Evolutionary conservation across 768 basidiomycete genomes (phyloP).

Genomic region (Hericium erinaceus): DNA sequence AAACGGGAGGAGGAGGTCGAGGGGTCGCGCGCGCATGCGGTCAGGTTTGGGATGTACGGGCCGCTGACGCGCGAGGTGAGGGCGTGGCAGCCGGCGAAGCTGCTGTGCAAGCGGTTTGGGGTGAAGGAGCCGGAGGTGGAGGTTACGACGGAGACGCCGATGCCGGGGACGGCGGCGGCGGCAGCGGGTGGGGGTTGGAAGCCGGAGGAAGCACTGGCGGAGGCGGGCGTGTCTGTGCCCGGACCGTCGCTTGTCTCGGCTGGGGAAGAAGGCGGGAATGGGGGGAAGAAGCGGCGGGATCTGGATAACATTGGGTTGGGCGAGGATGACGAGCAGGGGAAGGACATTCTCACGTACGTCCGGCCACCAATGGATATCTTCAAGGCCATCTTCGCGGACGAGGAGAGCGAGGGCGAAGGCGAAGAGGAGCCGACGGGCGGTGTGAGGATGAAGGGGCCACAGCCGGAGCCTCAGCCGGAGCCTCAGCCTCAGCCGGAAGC

Average conservation of each 20-base stretch:
- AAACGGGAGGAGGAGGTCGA: conserved; percentile 44
- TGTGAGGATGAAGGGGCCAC: background rate
- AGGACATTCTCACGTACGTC: conserved; percentile 81
- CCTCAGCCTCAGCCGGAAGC: background rate
- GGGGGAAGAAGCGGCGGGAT: conserved; percentile 29
- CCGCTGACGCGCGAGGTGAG: conserved; percentile 67
- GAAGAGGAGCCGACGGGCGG: conserved; percentile 35
- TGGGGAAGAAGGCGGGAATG: conserved; percentile 6
- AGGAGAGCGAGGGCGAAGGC: conserved; percentile 78
- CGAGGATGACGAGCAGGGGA: conserved; percentile 84
- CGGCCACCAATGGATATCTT: conserved; percentile 89
- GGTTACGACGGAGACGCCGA: conserved; percentile 23
- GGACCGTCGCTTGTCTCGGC: background rate
- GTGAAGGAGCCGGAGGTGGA: conserved; percentile 81
- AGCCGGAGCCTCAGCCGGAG: no score
- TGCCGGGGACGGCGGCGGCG: conserved; percentile 5
- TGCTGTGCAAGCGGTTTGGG: conserved; percentile 91
- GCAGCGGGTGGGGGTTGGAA: conserved; percentile 3
- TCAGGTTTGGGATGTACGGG: conserved; percentile 84
- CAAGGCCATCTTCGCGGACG: conserved; percentile 96
- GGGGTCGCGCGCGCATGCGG: conserved; percentile 75
- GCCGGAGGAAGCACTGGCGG: conserved; percentile 13
- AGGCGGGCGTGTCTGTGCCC: conserved; percentile 1
- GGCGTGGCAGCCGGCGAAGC: conserved; percentile 71
- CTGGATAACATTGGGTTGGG: conserved; percentile 82